Conservation (phyloP, 495 filamentous ascomycete genomes). For the Penicillium alfredii region DNA sequence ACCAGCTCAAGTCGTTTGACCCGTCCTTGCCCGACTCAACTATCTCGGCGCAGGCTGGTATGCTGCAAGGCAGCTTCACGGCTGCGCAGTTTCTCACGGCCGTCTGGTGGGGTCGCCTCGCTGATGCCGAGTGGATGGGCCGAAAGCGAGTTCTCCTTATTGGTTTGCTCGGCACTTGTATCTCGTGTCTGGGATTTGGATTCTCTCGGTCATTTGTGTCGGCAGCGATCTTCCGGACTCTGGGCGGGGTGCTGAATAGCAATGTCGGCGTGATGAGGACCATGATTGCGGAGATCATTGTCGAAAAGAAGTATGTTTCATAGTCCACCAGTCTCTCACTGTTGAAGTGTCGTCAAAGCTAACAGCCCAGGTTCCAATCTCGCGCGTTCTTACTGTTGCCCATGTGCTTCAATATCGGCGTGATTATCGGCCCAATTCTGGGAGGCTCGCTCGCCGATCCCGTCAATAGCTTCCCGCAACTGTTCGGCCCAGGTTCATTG, state of each 20-base stretch:
- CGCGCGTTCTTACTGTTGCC: constrained; percentile 76
- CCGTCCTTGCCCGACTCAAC: constrained; percentile 55
- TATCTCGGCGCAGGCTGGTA: constrained; percentile 71
- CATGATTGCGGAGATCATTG: constrained; percentile 73
- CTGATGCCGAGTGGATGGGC: constrained; percentile 63
- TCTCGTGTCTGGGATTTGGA: constrained; percentile 72
- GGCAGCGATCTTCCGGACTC: constrained; percentile 61
- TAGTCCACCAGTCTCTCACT: too few relatives aligned
- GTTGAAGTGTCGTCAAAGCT: not conserved
- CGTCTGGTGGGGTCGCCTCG: constrained; percentile 71
- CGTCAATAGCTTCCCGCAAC: constrained; percentile 50
- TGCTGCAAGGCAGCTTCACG: constrained; percentile 68
- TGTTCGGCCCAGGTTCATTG: constrained; percentile 58
- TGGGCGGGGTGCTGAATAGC: constrained; percentile 76
- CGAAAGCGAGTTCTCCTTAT: constrained; percentile 74
- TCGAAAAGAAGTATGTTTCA: constrained; percentile 55
- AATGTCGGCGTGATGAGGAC: constrained; percentile 79
- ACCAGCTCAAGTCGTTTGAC: constrained; percentile 64
- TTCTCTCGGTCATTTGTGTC: constrained; percentile 64
- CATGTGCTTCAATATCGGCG: constrained; percentile 71
- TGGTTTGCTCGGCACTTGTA: constrained; percentile 63
- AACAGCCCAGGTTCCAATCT: constrained; percentile 51
- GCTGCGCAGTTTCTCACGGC: constrained; percentile 74
- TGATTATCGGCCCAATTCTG: constrained; percentile 59
- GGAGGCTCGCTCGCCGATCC: constrained; percentile 73